Conservation (phyloP, 1,284 basidiomycete genomes). For the Leccinum subfulvum region DNA sequence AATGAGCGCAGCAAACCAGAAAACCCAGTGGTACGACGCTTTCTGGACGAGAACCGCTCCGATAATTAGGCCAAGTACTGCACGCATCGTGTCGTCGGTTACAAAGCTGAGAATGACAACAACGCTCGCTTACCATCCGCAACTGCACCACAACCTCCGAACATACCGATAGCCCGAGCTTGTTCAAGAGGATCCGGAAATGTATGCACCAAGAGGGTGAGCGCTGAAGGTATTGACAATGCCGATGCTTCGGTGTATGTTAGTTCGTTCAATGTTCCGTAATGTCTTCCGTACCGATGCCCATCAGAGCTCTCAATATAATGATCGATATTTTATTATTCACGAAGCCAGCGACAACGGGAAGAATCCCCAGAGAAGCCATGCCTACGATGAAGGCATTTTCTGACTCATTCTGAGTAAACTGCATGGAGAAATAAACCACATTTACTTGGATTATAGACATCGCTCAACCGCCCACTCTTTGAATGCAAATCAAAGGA, state of each 20-base stretch:
- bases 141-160: conserved; percentile 45
- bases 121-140: conserved; percentile 42
- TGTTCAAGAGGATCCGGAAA: conserved; percentile 46
- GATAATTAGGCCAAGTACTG: conserved; percentile 35
- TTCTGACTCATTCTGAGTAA: conserved; percentile 18
- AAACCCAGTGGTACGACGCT: conserved; percentile 45
- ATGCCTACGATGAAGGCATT: conserved; percentile 33
- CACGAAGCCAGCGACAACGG: conserved; percentile 42
- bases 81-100: background rate
- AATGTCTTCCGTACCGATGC: conserved; percentile 26
- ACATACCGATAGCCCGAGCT: conserved; percentile 44
- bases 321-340: conserved; percentile 38
- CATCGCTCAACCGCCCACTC: conserved; percentile 35
- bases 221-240: conserved; percentile 48
- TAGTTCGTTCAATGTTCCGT: background rate
- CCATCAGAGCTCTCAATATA: background rate
- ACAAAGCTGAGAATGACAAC: background rate
- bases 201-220: conserved; percentile 44
- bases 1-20: conserved; percentile 43
- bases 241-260: conserved; percentile 35
- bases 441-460: conserved; percentile 31
- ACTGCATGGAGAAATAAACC: background rate
- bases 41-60: conserved; percentile 40
- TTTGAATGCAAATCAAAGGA: conserved; percentile 16
- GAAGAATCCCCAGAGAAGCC: conserved; percentile 37